Evolutionary conservation across 179 eudicot species (phyloP).

Genomic region (Patellifolia procumbens): DNA sequence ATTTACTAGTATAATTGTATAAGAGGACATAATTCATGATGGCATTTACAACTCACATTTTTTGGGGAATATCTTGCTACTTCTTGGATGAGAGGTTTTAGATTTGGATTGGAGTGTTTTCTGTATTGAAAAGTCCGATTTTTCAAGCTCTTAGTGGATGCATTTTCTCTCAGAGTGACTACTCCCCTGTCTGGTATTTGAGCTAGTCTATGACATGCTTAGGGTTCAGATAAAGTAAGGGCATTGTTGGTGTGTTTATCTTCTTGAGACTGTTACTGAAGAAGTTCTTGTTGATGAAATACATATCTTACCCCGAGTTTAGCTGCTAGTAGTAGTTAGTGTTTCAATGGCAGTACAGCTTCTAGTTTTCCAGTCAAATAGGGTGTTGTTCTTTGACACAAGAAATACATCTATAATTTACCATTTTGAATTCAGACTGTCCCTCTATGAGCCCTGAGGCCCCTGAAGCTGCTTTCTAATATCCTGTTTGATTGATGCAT

Average conservation of each 20-base stretch:
- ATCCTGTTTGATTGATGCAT: not conserved
- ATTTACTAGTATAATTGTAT: not conserved
- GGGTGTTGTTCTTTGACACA: not conserved
- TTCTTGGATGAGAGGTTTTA: not conserved
- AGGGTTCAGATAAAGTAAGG: not conserved
- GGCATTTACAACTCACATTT: not conserved
- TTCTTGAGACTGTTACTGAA: not conserved
- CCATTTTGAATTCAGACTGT: not conserved
- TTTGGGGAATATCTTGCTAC: not conserved
- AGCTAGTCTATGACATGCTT: not conserved
- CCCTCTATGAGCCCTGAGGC: not conserved
- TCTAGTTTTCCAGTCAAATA: not conserved
- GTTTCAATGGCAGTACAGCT: no score
- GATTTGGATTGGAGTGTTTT: not conserved
- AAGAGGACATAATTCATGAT: not conserved
- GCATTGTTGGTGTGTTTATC: not conserved
- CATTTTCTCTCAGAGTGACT: not conserved
- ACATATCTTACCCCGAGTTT: not conserved
- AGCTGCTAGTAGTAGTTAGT: no score
- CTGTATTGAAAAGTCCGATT: not conserved
- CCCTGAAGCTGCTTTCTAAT: no score
- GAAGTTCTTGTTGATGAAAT: not conserved
- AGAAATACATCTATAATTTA: not conserved
- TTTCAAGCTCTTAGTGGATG: slow-evolving; percentile 1
- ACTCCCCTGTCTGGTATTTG: not conserved